Evolutionary conservation across 371 early-diverging fungal species (phyloP).

Genomic region (Paraphysoderma sedebokerense): DNA sequence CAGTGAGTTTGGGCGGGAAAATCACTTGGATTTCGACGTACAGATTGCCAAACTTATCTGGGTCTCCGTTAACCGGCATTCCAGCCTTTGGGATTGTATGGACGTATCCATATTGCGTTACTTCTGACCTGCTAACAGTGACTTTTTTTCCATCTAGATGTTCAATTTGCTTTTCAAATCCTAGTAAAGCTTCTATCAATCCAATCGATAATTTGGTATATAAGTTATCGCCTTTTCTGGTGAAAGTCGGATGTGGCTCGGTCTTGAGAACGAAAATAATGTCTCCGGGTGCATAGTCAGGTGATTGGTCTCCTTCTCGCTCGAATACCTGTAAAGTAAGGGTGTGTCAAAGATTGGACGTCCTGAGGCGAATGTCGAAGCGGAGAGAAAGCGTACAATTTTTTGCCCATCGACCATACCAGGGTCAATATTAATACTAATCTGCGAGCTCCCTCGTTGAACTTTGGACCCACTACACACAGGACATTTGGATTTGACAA

Average conservation of each 20-base stretch:
- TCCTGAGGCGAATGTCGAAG: background rate
- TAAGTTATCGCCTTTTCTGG: slow-evolving; percentile 64
- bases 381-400: slow-evolving; percentile 33
- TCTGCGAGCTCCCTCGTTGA: slow-evolving; percentile 54
- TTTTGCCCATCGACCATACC: slow-evolving; percentile 71
- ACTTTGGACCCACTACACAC: slow-evolving; percentile 74
- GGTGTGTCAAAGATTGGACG: background rate
- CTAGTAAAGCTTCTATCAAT: slow-evolving; percentile 68
- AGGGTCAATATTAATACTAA: slow-evolving; percentile 62
- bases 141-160: slow-evolving; percentile 69
- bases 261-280: slow-evolving; percentile 66
- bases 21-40: slow-evolving; percentile 72
- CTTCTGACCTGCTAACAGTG: slow-evolving; percentile 31
- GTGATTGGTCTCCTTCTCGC: slow-evolving; percentile 78
- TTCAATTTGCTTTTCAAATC: slow-evolving; percentile 58
- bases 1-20: too few relatives aligned
- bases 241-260: slow-evolving; percentile 59
- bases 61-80: slow-evolving; percentile 40
- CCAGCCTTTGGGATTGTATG: slow-evolving; percentile 70
- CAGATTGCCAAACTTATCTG: slow-evolving; percentile 58
- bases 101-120: slow-evolving; percentile 41
- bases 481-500: slow-evolving; percentile 54
- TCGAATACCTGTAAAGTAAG: slow-evolving; percentile 31
- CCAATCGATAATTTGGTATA: slow-evolving; percentile 64
- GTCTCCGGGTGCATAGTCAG: slow-evolving; percentile 75